These are phyloP conservation scores for Phytophthora colocasiae DNA, from an alignment of 352 stramenopile species.

Conservation along the genomic window DNA sequence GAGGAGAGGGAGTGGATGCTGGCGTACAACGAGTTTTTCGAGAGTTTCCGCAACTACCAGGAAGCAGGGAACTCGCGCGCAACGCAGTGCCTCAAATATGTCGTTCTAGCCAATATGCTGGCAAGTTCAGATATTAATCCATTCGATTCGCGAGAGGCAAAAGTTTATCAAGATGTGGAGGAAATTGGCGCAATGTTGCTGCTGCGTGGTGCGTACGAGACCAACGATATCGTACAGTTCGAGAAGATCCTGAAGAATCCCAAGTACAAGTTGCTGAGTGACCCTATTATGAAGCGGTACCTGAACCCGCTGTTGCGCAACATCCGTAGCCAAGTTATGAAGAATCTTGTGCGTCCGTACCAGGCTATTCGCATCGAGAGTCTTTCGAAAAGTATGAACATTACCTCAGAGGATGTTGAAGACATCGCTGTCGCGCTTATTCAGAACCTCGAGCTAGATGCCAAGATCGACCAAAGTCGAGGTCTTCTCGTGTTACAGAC, in stretches of 20 bases:
- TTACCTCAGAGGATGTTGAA: slow-evolving; percentile 88
- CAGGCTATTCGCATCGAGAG: slow-evolving; percentile 89
- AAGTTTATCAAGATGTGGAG: slow-evolving; percentile 88
- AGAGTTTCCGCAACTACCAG: slow-evolving; percentile 94
- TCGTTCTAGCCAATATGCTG: slow-evolving; percentile 94
- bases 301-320: slow-evolving; percentile 93
- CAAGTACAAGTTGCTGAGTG: slow-evolving; percentile 91
- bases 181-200: slow-evolving; percentile 84
- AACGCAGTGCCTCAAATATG: slow-evolving; percentile 93
- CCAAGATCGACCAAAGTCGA: slow-evolving; percentile 90
- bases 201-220: slow-evolving; percentile 72
- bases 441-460: slow-evolving; percentile 89
- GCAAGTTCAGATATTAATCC: slow-evolving; percentile 93
- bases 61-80: slow-evolving; percentile 90
- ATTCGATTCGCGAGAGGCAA: slow-evolving; percentile 94
- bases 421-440: slow-evolving; percentile 92
- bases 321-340: slow-evolving; percentile 94
- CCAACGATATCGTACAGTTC: slow-evolving; percentile 94
- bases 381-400: slow-evolving; percentile 92
- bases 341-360: slow-evolving; percentile 92
- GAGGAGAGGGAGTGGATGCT: slow-evolving; percentile 88
- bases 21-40: slow-evolving; percentile 95
- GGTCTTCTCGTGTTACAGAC: slow-evolving; percentile 65
- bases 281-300: slow-evolving; percentile 94
- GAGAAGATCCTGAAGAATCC: slow-evolving; percentile 92